Conservation (phyloP, 345 rosid genomes). For the Syzygium jambos region DNA sequence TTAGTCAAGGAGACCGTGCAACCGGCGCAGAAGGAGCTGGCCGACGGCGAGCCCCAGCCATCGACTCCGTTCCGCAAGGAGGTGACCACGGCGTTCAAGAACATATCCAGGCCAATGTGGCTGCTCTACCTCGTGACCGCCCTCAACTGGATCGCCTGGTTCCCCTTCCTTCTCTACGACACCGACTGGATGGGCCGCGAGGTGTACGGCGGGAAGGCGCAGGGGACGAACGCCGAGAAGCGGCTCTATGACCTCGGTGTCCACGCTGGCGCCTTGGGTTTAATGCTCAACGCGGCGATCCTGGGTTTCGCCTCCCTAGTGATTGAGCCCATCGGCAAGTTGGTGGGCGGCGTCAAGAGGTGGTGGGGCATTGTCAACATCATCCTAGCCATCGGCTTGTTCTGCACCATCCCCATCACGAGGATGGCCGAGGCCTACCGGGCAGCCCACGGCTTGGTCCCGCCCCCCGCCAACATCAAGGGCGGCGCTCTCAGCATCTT, state of each 20-base stretch:
- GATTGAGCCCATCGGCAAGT: conserved; percentile 13
- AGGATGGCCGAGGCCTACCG: conserved; percentile 52
- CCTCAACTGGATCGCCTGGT: conserved; percentile 45
- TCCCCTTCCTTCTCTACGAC: conserved; percentile 38
- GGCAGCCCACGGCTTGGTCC: background rate
- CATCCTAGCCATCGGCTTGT: conserved; percentile 49
- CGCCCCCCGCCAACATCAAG: conserved; percentile 39
- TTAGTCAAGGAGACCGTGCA: conserved; percentile 15
- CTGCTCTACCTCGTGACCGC: conserved; percentile 32
- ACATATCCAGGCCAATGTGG: conserved; percentile 35
- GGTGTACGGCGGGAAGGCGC: conserved; percentile 31
- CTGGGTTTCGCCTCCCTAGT: conserved; percentile 22
- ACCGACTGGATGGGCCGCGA: conserved; percentile 58
- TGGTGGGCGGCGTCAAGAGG: conserved; percentile 44
- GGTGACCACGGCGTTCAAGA: conserved; percentile 15
- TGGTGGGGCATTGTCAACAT: conserved; percentile 27
- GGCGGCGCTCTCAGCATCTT: conserved; percentile 57
- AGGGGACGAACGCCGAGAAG: background rate
- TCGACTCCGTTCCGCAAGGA: conserved; percentile 9
- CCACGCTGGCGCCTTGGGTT: conserved; percentile 31
- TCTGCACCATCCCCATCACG: conserved; percentile 40
- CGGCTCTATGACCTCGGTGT: conserved; percentile 27
- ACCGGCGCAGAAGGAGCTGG: background rate
- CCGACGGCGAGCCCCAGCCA: background rate
- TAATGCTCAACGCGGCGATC: conserved; percentile 39